Evolutionary conservation across 306 rosid genomes (phyloP).

Genomic region (Castanea crenata): DNA sequence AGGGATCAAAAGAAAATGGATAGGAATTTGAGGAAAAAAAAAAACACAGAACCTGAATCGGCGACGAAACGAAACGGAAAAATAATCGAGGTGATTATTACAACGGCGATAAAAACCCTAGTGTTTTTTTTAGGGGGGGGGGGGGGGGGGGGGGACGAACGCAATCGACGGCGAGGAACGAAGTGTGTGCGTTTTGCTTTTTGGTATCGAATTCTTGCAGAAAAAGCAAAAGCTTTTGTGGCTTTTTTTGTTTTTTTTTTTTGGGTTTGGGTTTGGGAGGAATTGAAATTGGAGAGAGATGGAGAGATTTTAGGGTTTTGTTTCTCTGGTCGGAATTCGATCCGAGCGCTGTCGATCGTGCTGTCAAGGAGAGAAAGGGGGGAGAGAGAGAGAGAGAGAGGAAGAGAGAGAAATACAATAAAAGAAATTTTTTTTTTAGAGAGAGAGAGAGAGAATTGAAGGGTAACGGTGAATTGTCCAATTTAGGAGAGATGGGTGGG

Average conservation of each 20-base stretch:
- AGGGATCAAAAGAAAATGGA: constrained; percentile 17
- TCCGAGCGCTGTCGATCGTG: constrained; percentile 68
- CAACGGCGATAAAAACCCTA: constrained; percentile 47
- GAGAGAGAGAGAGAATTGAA: neutral
- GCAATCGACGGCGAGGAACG: constrained; percentile 30
- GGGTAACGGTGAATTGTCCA: constrained; percentile 40
- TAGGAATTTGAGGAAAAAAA: neutral
- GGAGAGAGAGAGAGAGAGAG: constrained; percentile 10
- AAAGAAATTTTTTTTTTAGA: neutral
- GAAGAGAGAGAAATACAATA: constrained; percentile 12
- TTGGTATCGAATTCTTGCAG: constrained; percentile 37
- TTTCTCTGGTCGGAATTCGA: constrained; percentile 43
- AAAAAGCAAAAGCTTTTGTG: neutral
- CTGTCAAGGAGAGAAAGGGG: constrained; percentile 22
- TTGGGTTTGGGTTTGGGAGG: too few species aligned
- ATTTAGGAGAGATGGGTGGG: constrained; percentile 17
- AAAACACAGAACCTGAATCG: constrained; percentile 1
- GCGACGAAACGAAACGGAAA: neutral
- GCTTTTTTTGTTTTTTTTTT: neutral
- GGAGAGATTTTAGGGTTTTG: constrained; percentile 25
- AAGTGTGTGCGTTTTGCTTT: constrained; percentile 14
- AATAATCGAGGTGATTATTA: constrained; percentile 20
- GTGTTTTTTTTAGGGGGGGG: neutral
- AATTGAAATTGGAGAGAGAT: too few species aligned
- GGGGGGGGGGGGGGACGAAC: neutral